Conservation (phyloP, 2,329 filamentous ascomycete species). For the Diaporthe sp. region DNA sequence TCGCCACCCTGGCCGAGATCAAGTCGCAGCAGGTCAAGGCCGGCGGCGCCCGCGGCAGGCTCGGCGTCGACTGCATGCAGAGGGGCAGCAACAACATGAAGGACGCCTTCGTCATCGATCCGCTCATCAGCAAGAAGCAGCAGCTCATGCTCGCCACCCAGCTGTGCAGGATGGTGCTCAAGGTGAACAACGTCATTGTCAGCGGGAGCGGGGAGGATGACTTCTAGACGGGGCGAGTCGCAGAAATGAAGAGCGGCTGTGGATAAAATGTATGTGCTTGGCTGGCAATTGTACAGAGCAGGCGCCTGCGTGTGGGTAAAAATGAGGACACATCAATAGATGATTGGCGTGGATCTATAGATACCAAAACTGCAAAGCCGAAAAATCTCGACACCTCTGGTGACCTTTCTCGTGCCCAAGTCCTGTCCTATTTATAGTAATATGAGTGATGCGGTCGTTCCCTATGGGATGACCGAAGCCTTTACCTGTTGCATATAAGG, state of each 20-base stretch:
- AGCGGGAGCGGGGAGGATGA: slow-evolving; percentile 89
- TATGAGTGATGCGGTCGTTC: not conserved
- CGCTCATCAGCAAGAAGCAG: slow-evolving; percentile 97
- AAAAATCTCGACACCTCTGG: not conserved
- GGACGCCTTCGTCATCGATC: slow-evolving; percentile 97
- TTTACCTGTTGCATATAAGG: not conserved
- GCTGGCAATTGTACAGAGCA: slow-evolving; percentile 35
- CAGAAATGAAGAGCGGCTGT: not conserved
- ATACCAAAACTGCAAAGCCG: slow-evolving; percentile 30
- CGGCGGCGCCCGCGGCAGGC: slow-evolving; percentile 65
- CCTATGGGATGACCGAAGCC: not conserved
- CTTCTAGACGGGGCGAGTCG: slow-evolving; percentile 68
- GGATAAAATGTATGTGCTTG: not conserved
- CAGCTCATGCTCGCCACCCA: slow-evolving; percentile 97
- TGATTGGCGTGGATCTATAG: slow-evolving; percentile 32
- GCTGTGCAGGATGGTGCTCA: slow-evolving; percentile 97
- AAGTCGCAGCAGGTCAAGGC: slow-evolving; percentile 97
- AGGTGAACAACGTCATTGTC: slow-evolving; percentile 97
- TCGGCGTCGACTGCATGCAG: slow-evolving; percentile 98
- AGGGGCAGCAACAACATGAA: slow-evolving; percentile 97
- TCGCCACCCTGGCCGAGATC: slow-evolving; percentile 93
- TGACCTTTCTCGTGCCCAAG: not conserved
- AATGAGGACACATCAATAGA: slow-evolving; percentile 29
- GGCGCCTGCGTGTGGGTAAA: not conserved
- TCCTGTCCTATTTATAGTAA: not conserved